Conservation (phyloP, 306 rosid species). For the Cotoneaster glaucophyllus region DNA sequence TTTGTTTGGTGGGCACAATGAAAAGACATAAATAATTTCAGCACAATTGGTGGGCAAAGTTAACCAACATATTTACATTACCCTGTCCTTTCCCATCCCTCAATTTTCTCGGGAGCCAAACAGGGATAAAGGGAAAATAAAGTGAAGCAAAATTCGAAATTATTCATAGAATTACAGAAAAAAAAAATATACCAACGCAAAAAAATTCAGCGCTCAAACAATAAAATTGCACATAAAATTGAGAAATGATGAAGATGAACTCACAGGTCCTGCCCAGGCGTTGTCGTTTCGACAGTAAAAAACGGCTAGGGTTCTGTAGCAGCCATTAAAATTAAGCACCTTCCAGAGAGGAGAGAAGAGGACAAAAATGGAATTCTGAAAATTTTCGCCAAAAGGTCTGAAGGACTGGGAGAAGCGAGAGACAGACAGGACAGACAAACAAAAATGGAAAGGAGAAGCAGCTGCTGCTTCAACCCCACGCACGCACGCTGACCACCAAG, state of each 20-base stretch:
- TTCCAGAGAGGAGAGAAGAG: slow-evolving; percentile 9
- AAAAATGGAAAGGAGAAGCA: background rate
- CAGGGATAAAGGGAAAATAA: background rate
- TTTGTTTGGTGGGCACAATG: background rate
- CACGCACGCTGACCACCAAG: slow-evolving; percentile 32
- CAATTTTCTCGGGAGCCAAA: slow-evolving; percentile 7
- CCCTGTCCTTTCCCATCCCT: background rate
- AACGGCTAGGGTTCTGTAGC: slow-evolving; percentile 69
- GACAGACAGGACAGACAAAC: slow-evolving; percentile 21
- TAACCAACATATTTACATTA: background rate
- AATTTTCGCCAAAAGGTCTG: slow-evolving; percentile 10
- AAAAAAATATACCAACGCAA: background rate
- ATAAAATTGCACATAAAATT: background rate
- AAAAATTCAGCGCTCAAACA: background rate
- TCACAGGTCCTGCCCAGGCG: slow-evolving; percentile 29
- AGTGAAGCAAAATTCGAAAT: slow-evolving; percentile 3
- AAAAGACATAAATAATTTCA: background rate
- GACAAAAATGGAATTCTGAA: slow-evolving; percentile 16
- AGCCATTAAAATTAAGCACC: slow-evolving; percentile 32
- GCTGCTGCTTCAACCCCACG: slow-evolving; percentile 27
- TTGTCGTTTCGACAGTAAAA: slow-evolving; percentile 4
- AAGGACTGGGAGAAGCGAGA: too few species aligned
- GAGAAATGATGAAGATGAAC: slow-evolving; percentile 9
- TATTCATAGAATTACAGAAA: background rate
- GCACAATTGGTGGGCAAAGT: background rate